Conservation (phyloP, 371 early-diverging fungal species). For the Syncephalastrum racemosum region DNA sequence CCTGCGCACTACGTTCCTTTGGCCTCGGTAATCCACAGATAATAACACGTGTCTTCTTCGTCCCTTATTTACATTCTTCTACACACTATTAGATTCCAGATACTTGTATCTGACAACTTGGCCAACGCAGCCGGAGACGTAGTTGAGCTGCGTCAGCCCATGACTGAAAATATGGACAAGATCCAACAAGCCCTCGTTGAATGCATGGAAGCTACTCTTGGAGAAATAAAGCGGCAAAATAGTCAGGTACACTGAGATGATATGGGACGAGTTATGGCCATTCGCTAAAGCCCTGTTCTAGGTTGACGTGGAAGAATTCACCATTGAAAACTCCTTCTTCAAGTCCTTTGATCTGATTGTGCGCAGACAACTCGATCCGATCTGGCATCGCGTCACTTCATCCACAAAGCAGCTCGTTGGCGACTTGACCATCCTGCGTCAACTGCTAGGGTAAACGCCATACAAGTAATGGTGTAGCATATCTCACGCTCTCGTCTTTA, state of each 20-base stretch:
- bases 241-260: conserved; percentile 39
- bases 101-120: conserved; percentile 63
- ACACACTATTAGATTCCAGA: conserved; percentile 64
- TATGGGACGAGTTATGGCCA: neutral
- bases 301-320: conserved; percentile 82
- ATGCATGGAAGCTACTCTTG: conserved; percentile 78
- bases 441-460: conserved; percentile 55
- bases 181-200: conserved; percentile 85
- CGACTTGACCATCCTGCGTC: conserved; percentile 75
- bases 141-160: conserved; percentile 79
- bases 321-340: conserved; percentile 84
- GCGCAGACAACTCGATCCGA: conserved; percentile 75
- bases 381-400: conserved; percentile 84
- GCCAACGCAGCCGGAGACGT: conserved; percentile 59
- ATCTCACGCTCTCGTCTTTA: conserved; percentile 10
- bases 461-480: neutral
- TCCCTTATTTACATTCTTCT: neutral
- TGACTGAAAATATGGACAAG: conserved; percentile 78
- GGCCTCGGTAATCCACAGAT: conserved; percentile 69
- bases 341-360: conserved; percentile 79
- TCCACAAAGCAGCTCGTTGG: conserved; percentile 75
- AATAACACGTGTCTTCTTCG: too few species aligned
- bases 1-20: conserved; percentile 80
- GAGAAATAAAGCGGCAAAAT: conserved; percentile 74
- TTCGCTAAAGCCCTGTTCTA: conserved; percentile 14